Evolutionary conservation across 805 yeast species (phyloP), one percentile per base, ranked within the genome.

Genomic region (Saccharomycopsis sp.): DNA sequence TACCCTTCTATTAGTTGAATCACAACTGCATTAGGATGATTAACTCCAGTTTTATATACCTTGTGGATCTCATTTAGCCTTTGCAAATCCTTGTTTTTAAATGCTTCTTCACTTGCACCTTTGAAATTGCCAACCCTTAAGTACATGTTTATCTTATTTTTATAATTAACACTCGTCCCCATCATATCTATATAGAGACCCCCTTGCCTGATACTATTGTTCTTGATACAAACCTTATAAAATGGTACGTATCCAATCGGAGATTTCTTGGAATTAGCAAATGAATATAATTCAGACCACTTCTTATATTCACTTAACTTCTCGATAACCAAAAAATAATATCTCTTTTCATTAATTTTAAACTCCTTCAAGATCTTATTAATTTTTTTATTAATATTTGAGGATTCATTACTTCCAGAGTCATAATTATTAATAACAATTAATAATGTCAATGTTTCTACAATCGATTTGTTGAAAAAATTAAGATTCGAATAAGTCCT

Each of bases 211-310:
- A 68, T 62, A 26, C 81, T 80, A 0, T 79, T 84, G 3, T 71
- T 66, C 44, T 67, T 68, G 33, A 73, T 54, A 31, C 81, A 70
- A 31, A 75, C 72, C 13, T 71, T 65, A 44, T 68, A 83, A 51
- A 87, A 79, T 0, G 82, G 79, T 48, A 69, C 71, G 48, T 80
- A 81, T 0, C 90, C 88, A 34, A 87, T 83, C 0, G 85, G 83
- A 0, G 93, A 76, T 50, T 75, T 80, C 37, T 65, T 68, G 7
- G 60, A 57, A 2, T 63, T 66, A 0, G 79, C 73, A 54, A 78
- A 72, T 24, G 74, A 71, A 51, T 68, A 71, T 24, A 85, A 58
- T 31, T 73, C 76, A 16, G 74, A 78, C 64, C 77, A 81, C 35
- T 75, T 74, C 4, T 73, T 67, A 2, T 68, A 54, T 4, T 66